phyloP scores from a whole-genome alignment of 805 yeast species.

The Myxozyma mucilagina region DNA sequence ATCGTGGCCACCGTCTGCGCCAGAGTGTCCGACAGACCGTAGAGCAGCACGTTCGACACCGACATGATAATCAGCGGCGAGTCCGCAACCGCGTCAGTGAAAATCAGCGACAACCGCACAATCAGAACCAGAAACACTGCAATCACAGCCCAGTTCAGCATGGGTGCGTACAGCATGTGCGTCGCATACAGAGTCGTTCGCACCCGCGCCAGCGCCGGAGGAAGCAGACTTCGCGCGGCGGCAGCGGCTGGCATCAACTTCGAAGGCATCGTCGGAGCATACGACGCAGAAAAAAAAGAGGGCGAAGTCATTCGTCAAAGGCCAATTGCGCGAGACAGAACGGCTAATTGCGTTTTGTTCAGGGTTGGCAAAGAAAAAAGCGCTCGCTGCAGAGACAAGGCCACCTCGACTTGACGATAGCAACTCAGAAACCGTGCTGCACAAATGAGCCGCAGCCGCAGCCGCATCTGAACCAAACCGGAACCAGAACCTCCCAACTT shows the following conservation, averaged over 20 bases:
- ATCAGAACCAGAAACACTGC: slow-evolving; percentile 37
- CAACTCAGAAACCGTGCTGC: too few relatives aligned
- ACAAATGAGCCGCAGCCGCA: not conserved
- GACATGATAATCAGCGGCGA: slow-evolving; percentile 76
- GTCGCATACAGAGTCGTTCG: slow-evolving; percentile 13
- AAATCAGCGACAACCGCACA: slow-evolving; percentile 39
- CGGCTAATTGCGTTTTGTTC: not conserved
- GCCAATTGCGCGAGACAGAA: not conserved
- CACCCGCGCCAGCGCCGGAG: slow-evolving; percentile 21
- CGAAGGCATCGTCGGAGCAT: slow-evolving; percentile 22
- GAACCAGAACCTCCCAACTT: not conserved
- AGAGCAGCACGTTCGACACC: slow-evolving; percentile 74
- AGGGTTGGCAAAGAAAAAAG: not conserved
- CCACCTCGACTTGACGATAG: not conserved
- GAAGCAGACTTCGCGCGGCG: slow-evolving; percentile 2
- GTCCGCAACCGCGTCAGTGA: slow-evolving; percentile 50
- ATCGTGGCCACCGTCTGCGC: slow-evolving; percentile 70
- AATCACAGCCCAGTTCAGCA: slow-evolving; percentile 42
- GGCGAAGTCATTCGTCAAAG: slow-evolving; percentile 28
- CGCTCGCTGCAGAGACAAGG: not conserved
- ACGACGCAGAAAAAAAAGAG: slow-evolving; percentile 27
- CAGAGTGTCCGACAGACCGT: slow-evolving; percentile 86
- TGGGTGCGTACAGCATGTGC: slow-evolving; percentile 35
- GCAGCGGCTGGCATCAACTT: slow-evolving; percentile 18
- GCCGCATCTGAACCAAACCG: not conserved